Base-by-base conservation (phyloP, 2,329 filamentous ascomycete genomes). In the Aspergillus unguis region DNA sequence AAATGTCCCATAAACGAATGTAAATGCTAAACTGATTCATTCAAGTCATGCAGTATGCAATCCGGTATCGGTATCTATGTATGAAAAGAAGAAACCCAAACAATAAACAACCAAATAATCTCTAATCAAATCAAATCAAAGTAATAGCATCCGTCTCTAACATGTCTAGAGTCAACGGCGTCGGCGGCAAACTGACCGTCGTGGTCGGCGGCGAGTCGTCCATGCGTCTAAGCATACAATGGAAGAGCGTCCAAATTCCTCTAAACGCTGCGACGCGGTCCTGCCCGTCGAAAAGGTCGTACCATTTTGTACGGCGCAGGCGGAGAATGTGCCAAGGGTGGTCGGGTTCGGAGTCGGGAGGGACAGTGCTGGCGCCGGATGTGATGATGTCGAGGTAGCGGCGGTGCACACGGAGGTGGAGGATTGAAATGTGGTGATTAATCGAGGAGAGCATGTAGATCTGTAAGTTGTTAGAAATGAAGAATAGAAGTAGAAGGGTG, bases 401-500 rank as follows among this genome's bases (percentile, higher is more conserved):
- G 26, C 71, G 69, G 63, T 85, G 82, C 41, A 85, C 74, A 31
- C 76, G 79, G 44, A 85, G 71, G 58, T 80, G 81, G 48, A 85
- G 64, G 44, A 86, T 77, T 51, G 79, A 77, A 55, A 85, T 73
- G 59, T 86, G 83, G 66, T 84, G 82, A 64, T 85, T 85, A 57
- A 85, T 71, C 26, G 80, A 80, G 9, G 82, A 85, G 44, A 85
- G 62, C 74, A 85, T 77, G 67, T 81, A 85, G 47, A 85, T 76
- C 80, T 85, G 60, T 40, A 5, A 5, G 9, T 5, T 11, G 33
- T 38, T 50, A 52, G 23, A 27, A 10, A 32, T 33, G 26, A 11
- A 4, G 27, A 44, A 5, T 31, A 9, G 10, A 25, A 17, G 7
- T 32, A 23, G 8, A 45, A 29, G 9, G n/a, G n/a, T 11, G 4